Percentiles rank a stretch among this genome's conserved stretches.
Conservation (phyloP, 805 yeast species). For the Ogataea trehaloabstinens region DNA sequence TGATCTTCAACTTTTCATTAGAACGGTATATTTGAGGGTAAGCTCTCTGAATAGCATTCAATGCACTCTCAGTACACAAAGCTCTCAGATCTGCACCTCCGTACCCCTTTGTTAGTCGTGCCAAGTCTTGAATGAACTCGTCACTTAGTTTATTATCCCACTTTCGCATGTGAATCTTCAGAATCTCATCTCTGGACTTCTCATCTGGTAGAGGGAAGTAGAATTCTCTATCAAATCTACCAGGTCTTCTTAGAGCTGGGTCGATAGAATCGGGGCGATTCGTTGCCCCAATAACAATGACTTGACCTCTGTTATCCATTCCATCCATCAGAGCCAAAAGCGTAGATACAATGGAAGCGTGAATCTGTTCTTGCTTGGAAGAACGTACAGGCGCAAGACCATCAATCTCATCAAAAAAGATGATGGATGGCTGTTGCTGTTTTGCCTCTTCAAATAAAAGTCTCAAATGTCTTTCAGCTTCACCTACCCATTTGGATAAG, state of each 20-base stretch:
- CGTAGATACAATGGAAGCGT: constrained; percentile 95
- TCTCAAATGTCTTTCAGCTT: constrained; percentile 92
- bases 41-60: constrained; percentile 84
- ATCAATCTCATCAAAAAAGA: constrained; percentile 96
- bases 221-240: constrained; percentile 95
- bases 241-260: constrained; percentile 96
- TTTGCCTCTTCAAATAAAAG: constrained; percentile 93
- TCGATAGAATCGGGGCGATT: constrained; percentile 98
- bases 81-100: constrained; percentile 98
- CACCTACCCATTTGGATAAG: constrained; percentile 98
- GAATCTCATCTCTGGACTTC: constrained; percentile 72
- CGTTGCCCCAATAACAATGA: constrained; percentile 96
- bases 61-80: constrained; percentile 91
- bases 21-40: constrained; percentile 90
- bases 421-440: constrained; percentile 92
- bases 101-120: constrained; percentile 85
- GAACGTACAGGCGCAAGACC: constrained; percentile 98
- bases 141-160: constrained; percentile 77
- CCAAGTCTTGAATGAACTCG: constrained; percentile 61
- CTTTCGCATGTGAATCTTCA: constrained; percentile 80
- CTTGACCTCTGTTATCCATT: constrained; percentile 98
- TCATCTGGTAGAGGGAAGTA: constrained; percentile 91
- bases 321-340: constrained; percentile 97
- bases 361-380: constrained; percentile 96
- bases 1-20: constrained; percentile 67